Evolutionary conservation across 768 basidiomycete genomes (phyloP), one percentile per base, ranked within the genome.

Genomic region (Lactarius tabidus): DNA sequence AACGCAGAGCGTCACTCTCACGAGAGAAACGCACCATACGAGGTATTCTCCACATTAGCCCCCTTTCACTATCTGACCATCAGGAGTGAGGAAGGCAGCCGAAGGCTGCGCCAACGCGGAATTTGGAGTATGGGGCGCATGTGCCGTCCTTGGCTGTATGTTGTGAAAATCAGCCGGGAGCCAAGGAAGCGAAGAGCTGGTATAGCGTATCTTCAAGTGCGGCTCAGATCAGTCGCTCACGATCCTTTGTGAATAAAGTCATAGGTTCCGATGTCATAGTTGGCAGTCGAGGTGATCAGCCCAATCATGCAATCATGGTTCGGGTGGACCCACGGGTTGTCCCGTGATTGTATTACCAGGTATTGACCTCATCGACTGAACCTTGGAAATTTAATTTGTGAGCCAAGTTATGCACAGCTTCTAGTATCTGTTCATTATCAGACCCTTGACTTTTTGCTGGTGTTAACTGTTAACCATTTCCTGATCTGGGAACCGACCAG

Each of bases 11-110:
- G 15, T 45, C 15, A 26, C 7, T 53, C 7, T 5, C 17, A 23
- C 17, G 23, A 29, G 17, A 33, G 41, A n/a, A 18, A 64, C 38
- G 59, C 60, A 95, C 95, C 94, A 71, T 93, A 92, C 0, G 90
- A 89, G 0, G 93, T 93, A 71, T 97, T 98, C 78, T 99, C 97
- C 66, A 98, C 83, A 74, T 97, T 98, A 35, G 90, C 88, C 6
- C 96, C n/a, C 95, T 66, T 84, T 88, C 65, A 96, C 84, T 26
- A 96, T 83, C 10, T 78, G 74, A 0, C 91, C 92, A 48, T 89
- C 84, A 0, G 82, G 72, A 2, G 87, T 78, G 20, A 98, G 76
- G 14, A 98, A 76, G n/a, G n/a, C n/a, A n/a, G n/a, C n/a, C n/a
- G 14, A 98, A 76, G 1, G 94, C 91, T 0, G 95, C 95, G 0